Base-by-base conservation (phyloP, 176 grass and related monocot species). In the Avena atlantica region DNA sequence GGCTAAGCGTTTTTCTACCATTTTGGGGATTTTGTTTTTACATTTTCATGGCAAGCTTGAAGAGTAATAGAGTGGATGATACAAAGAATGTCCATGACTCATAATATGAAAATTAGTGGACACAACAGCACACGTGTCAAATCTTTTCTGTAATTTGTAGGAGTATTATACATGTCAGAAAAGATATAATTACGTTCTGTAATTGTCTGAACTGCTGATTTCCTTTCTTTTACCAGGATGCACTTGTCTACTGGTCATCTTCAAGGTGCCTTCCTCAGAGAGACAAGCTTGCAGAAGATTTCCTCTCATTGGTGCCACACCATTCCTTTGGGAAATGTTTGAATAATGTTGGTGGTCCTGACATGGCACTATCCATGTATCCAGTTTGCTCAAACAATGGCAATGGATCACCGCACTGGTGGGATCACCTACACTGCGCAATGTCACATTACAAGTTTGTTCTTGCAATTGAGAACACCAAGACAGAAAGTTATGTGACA, bases 361-460 rank as follows among this genome's bases (percentile, higher is more conserved):
- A 98, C 71, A 89, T 86, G 85, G 90, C 93, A 1, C 68, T 98
- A 20, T 91, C 89, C 58, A 70, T 98, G 71, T 98, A 95, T 79
- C 91, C 93, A 21, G 87, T 93, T 69, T 98, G 95, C 74, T 89
- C 80, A 16, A 87, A 53, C 77, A 88, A 75, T 12, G 80, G 47
- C 63, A 84, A 85, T 59, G 53, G 71, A 44, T 36, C 72, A 49
- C 93, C 93, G 51, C 89, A 90, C 29, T 98, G 95, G 95, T 95
- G 87, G 91, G 91, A 95, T 87, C 95, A 98, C 73, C 88, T 98
- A 17, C 95, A 98, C 47, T 98, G 93, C 14, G 75, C 91, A 29
- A 98, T 98, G 95, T 98, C 95, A 17, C 91, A 98, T 23, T 98
- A 98, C 86, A 98, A 98, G 91, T 98, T 95, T 76, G 91, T 95